Percentiles rank a stretch among this genome's conserved stretches.
phyloP scores from a whole-genome alignment of 257 asterid genomes.

The Phtheirospermum japonicum region DNA sequence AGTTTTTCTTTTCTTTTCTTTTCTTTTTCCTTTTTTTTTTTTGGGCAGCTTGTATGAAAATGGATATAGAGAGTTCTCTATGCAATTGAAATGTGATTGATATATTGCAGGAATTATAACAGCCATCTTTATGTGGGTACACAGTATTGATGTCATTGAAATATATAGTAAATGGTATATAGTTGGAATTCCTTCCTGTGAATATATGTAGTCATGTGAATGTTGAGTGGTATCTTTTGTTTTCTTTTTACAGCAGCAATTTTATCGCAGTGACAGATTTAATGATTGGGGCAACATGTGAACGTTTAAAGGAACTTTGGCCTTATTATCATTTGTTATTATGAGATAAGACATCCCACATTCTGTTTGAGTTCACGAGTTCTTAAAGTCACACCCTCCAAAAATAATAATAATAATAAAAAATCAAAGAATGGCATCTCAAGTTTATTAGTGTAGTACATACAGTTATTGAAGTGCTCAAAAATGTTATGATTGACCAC shows the following conservation, averaged over 20 bases:
- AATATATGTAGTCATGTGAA: no score
- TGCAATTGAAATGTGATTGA: no score
- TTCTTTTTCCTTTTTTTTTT: constrained; percentile 14
- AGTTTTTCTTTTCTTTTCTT: constrained; percentile 6
- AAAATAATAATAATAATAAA: no score
- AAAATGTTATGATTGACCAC: no score
- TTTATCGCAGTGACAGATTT: no score
- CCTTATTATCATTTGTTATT: constrained; percentile 2
- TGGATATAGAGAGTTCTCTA: neutral
- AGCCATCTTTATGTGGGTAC: no score
- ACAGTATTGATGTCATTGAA: neutral
- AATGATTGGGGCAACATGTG: constrained; percentile 26
- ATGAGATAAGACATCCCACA: constrained; percentile 14
- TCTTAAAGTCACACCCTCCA: no score
- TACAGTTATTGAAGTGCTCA: no score
- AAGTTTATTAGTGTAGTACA: no score
- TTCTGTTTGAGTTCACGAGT: constrained; percentile 22
- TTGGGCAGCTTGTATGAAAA: constrained; percentile 7
- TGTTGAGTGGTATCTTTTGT: constrained; percentile 4
- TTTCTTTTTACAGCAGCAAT: constrained; percentile 18
- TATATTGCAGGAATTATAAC: no score
- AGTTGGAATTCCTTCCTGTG: no score
- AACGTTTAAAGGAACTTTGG: constrained; percentile 14
- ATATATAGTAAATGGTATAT: neutral
- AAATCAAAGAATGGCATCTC: no score